Conservation (phyloP, 2,329 filamentous ascomycete genomes). For the Dryadomyces quercivorus region DNA sequence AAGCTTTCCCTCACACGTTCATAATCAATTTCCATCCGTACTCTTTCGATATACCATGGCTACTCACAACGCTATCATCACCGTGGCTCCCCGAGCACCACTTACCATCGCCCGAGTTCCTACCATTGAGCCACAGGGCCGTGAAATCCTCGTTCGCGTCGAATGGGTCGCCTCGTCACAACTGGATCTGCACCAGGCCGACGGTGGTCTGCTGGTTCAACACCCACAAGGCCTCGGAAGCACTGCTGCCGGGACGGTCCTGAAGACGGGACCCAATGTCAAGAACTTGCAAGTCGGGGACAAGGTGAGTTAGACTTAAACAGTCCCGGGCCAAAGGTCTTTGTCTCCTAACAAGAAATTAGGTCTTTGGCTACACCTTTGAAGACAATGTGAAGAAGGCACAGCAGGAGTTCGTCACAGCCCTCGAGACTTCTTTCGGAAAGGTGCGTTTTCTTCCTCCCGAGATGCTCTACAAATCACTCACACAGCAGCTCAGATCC, state of each 20-base stretch:
- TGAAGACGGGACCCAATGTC: not conserved
- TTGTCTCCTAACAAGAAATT: not conserved
- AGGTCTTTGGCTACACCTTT: not conserved
- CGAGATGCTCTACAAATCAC: not conserved
- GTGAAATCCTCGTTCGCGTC: not conserved
- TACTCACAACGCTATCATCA: not conserved
- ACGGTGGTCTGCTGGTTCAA: not conserved
- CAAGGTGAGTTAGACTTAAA: not conserved
- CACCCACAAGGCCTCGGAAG: not conserved
- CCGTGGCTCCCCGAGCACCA: not conserved
- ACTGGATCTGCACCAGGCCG: not conserved
- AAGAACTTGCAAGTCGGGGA: not conserved
- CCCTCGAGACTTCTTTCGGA: not conserved
- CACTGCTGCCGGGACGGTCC: not conserved
- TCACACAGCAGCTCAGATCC: not conserved
- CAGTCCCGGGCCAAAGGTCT: not conserved
- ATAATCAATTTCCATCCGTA: not conserved
- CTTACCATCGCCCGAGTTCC: not conserved
- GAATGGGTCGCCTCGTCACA: not conserved
- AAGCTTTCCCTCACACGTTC: not conserved
- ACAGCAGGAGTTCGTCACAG: not conserved
- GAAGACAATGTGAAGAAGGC: not conserved
- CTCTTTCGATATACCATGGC: not conserved
- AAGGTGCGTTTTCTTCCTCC: not conserved
- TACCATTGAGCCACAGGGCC: not conserved